Evolutionary conservation across 805 yeast genomes (phyloP), one percentile per base, ranked within the genome.

Genomic region (Cyberlindnera samutprakarnensis): DNA sequence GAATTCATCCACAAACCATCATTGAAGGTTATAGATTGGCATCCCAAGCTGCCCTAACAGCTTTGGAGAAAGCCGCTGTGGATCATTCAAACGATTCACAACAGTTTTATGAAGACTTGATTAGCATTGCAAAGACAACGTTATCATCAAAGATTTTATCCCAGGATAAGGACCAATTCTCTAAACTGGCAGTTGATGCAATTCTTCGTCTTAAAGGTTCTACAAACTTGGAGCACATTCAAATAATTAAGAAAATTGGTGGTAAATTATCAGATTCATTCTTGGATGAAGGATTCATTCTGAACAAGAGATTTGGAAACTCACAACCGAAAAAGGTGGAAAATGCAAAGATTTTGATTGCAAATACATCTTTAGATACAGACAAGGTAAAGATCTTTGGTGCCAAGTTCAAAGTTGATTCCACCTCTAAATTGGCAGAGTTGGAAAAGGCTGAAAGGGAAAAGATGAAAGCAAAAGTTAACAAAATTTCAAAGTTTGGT

Each of bases 321-420:
- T 80, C 86, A 48, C 98, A 92, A 65, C 94, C 96, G 30, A 88
- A 85, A 61, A 72, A 67, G 50, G 61, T 92, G 34, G 75, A 75
- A 50, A 78, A 90, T 52, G 95, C 94, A 20, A 78, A 73, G 46
- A 86, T 92, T 44, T 69, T 92, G 42, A 82, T 92, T 53, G 95
- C 98, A 13, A 92, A 92, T 61, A 92, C 98, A 5, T 78, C 96
- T 14, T 70, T 85, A 78, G 98, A 92, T 55, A 92, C 98, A 7
- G 98, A 92, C 56, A 92, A 92, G 59, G 96, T 92, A 39, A 92
- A 92, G 61, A 78, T 92, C 35, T 92, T 92, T 60, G 98, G 98
- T 41, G 96, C 98, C 38, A 88, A 92, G 58, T 88, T 92, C 64
- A 85, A 87, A 60, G 97, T 92, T 28, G 96, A 90, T 58, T 78